Conservation (phyloP, 208 protist species). For the Acanthamoeba castellanii region DNA sequence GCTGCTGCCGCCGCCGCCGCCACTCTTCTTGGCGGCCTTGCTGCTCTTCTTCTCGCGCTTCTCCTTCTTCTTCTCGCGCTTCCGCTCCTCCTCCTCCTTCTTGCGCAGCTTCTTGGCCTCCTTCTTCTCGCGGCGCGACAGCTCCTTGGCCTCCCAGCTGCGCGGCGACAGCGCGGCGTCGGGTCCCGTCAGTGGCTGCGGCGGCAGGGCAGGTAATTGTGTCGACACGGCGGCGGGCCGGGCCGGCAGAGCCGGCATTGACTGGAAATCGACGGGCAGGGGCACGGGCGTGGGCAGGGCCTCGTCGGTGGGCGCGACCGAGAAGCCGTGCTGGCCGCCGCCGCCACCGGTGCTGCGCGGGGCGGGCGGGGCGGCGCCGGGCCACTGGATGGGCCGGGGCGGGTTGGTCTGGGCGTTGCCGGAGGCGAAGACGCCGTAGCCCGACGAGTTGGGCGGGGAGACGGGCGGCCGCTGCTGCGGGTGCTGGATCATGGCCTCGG, state of each 20-base stretch:
- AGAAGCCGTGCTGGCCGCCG: not conserved
- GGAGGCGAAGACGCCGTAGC: not conserved
- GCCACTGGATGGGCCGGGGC: not conserved
- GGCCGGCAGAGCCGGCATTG: not conserved
- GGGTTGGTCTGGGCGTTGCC: not conserved
- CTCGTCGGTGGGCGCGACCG: not conserved
- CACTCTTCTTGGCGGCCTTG: not conserved
- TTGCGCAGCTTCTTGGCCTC: too few relatives aligned
- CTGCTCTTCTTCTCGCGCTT: conserved; percentile 1
- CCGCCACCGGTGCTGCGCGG: not conserved
- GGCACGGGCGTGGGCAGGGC: not conserved
- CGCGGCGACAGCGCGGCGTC: conserved; percentile 16
- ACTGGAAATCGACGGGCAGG: not conserved
- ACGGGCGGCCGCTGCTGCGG: not conserved
- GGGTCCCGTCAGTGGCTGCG: not conserved
- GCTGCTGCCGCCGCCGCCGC: not conserved
- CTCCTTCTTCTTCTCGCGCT: not conserved
- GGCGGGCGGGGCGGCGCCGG: not conserved
- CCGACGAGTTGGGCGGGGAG: not conserved
- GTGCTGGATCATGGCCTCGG: not conserved
- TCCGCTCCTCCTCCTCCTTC: too few relatives aligned
- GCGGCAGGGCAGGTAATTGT: not conserved
- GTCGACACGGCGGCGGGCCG: too few relatives aligned
- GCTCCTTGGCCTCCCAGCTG: conserved; percentile 30
- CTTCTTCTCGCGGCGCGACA: not conserved